Conservation (phyloP, 805 yeast species). For the Barnettozyma sp. region DNA sequence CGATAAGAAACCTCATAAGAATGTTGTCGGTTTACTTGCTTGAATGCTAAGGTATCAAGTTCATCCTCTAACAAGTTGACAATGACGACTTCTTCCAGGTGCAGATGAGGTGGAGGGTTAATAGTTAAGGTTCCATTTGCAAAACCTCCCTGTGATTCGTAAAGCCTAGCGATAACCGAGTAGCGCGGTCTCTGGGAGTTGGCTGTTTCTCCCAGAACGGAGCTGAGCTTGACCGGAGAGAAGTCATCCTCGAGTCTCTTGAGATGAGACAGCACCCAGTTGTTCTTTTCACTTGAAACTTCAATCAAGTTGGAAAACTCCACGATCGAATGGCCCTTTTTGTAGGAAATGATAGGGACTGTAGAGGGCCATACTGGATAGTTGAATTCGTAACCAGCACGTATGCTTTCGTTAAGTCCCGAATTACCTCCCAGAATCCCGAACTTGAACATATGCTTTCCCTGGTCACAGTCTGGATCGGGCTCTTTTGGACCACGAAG, state of each 20-base stretch:
- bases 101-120: constrained; percentile 26
- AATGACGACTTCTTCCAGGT: constrained; percentile 24
- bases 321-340: no score
- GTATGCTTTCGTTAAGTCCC: constrained; percentile 62
- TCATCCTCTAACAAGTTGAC: constrained; percentile 37
- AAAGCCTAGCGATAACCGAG: constrained; percentile 64
- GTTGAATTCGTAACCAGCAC: constrained; percentile 76
- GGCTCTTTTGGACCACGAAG: constrained; percentile 92
- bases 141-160: constrained; percentile 84
- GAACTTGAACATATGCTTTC: constrained; percentile 71
- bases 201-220: constrained; percentile 10
- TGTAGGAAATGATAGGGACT: no score
- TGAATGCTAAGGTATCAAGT: constrained; percentile 24
- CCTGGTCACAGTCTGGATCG: constrained; percentile 93
- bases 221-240: constrained; percentile 23
- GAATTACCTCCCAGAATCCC: constrained; percentile 32
- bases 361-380: constrained; percentile 26
- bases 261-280: constrained; percentile 61
- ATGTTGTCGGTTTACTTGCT: no score
- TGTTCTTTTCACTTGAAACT: constrained; percentile 40
- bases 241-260: constrained; percentile 86
- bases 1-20: no score
- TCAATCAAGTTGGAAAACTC: not conserved
- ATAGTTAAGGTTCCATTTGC: constrained; percentile 46
- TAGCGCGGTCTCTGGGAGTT: constrained; percentile 35